Evolutionary conservation across 2,329 filamentous ascomycete species (phyloP), one percentile per base, ranked within the genome.

Genomic region (Colletotrichum graminicola): DNA sequence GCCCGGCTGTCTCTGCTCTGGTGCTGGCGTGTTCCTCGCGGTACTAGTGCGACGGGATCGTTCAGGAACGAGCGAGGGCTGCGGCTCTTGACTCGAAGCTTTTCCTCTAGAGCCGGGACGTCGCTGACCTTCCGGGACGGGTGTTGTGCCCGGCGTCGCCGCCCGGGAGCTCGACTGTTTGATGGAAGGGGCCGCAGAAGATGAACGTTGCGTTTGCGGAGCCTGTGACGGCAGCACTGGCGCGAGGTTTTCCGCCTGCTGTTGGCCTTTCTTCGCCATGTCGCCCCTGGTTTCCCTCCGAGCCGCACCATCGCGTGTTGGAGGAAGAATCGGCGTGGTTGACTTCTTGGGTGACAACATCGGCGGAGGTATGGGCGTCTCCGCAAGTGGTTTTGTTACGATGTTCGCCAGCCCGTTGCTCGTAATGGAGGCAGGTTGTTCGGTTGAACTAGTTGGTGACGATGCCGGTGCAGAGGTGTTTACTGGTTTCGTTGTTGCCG

Each of bases 41-140:
- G 87, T 89, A 76, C 88, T 90, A 67, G 87, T 78, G 67, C 88
- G 86, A 61, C 88, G 85, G 72, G 87, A 82, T 57, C 88, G 83
- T 69, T 90, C 88, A 59, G 82, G 80, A 26, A 85, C 87, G 70
- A 88, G 79, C 23, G 84, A 85, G 54, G 81, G 76, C 73, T 82
- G 81, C 49, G 85, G 85, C 75, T 89, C 87, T 76, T 86, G 84
- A 75, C 85, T 88, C 71, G 81, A 77, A 67, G 85, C 83, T 76
- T 88, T 87, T 51, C 87, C 87, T 78, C 87, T 83, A 54, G 87
- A 89, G 41, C 80, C 78, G 2, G 87, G 87, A 43, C 87, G 85
- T 43, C 86, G 84, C 49, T 78, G 76, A 2, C 77, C 75, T 65
- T 87, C 86, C 23, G 79, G 79, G 29, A 76, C 80, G 21, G 82